Evolutionary conservation across 495 filamentous ascomycete species (phyloP), one percentile per base, ranked within the genome.

Genomic region (Neurospora tetraspora): DNA sequence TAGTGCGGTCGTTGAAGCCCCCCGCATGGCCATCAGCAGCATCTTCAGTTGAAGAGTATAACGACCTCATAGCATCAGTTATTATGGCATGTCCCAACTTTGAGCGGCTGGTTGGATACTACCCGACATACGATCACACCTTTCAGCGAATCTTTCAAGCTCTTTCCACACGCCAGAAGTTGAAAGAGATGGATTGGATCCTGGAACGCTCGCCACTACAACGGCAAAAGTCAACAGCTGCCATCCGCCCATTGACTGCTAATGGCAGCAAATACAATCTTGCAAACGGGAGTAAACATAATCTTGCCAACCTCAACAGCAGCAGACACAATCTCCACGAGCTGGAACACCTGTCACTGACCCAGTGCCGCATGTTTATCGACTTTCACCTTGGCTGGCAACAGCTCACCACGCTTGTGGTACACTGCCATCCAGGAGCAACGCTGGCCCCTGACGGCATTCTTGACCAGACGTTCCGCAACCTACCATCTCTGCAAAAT

Each of bases 61-160:
- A 91, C 39, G 89, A 94, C 74, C 72, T 92, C 40, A 84, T 94
- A 5, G 92, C 93, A 6, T 93, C 92, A 7, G 81, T 98, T 37
- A 88, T 97, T 38, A 94, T 94, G 90, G 83, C 88, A 6, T 97
- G 94, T 78, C 93, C 93, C 11, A 95, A 96, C 77, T 81, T 98
- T 45, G 93, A 97, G 77, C 84, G 87, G 53, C 81, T 97, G 20
- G 80, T 89, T 40, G 93, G 94, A 3, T 88, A 90, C 74, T 89
- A 91, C 76, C 86, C 90, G 9, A 83, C 87, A 9, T 94, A 93
- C 77, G 85, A 89, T 69, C 91, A 93, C 77, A 85, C 89, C 59
- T 94, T 91, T 74, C 90, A 92, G 76, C 90, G 92, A 45, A 79
- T 94, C 10, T 90, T 91, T 23, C 89, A 95, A 77, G 93, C 94